Conservation (phyloP, 306 rosid genomes). For the Canavalia gladiata region DNA sequence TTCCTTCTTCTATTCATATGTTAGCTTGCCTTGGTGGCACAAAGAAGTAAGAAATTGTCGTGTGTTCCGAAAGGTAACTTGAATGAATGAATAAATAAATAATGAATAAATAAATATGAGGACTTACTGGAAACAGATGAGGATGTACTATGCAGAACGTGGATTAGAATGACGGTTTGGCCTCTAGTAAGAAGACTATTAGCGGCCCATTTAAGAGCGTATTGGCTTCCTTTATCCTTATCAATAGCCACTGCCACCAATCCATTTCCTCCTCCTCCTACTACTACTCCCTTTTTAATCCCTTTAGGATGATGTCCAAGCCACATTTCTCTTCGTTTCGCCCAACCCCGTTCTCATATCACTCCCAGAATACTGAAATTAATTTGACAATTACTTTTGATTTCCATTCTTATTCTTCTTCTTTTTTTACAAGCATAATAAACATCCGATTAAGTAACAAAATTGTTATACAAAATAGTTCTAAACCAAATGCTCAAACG, state of each 20-base stretch:
- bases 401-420: background rate
- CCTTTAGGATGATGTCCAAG: slow-evolving; percentile 46
- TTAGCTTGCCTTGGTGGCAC: too few species aligned
- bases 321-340: slow-evolving; percentile 64
- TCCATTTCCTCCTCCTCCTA: slow-evolving; percentile 65
- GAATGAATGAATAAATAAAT: background rate
- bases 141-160: slow-evolving; percentile 64
- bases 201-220: slow-evolving; percentile 87
- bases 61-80: too few species aligned
- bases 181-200: slow-evolving; percentile 73
- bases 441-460: background rate
- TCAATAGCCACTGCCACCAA: slow-evolving; percentile 84
- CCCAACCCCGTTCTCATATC: slow-evolving; percentile 1
- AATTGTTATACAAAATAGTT: slow-evolving; percentile 9
- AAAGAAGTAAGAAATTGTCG: too few species aligned
- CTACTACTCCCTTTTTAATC: slow-evolving; percentile 43
- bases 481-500: slow-evolving; percentile 24
- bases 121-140: slow-evolving; percentile 15
- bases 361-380: background rate
- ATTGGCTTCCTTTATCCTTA: slow-evolving; percentile 88
- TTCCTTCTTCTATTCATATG: too few species aligned
- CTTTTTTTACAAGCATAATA: background rate
- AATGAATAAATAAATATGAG: background rate
- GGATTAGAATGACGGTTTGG: slow-evolving; percentile 76
- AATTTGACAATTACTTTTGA: background rate